These are phyloP conservation scores for Mycoemilia scoparia DNA, from an alignment of 192 early-diverging fungal species.

Conservation along the genomic window DNA sequence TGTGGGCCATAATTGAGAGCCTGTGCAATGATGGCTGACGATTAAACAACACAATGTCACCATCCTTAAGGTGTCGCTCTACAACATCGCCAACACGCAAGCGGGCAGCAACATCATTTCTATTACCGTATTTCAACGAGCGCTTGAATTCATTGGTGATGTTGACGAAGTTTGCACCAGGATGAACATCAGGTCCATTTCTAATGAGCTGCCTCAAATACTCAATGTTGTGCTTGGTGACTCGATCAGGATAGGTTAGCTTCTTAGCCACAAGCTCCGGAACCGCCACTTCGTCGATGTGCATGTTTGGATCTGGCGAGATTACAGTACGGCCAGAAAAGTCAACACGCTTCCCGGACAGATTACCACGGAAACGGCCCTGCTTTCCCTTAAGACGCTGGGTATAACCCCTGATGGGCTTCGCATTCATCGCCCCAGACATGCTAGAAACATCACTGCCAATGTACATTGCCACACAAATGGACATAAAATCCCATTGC, in stretches of 20 bases:
- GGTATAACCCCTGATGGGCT: slow-evolving; percentile 69
- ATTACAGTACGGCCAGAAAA: slow-evolving; percentile 98
- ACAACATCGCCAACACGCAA: slow-evolving; percentile 81
- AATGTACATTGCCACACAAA: slow-evolving; percentile 91
- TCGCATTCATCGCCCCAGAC: slow-evolving; percentile 37
- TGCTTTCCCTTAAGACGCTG: slow-evolving; percentile 98
- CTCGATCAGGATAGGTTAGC: slow-evolving; percentile 90
- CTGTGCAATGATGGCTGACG: slow-evolving; percentile 97
- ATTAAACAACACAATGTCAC: slow-evolving; percentile 95
- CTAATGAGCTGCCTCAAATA: slow-evolving; percentile 50
- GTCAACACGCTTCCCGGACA: slow-evolving; percentile 98
- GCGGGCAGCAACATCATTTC: slow-evolving; percentile 45
- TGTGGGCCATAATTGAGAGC: slow-evolving; percentile 93
- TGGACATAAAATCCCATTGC: slow-evolving; percentile 91
- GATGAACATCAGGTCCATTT: slow-evolving; percentile 79
- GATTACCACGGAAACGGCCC: slow-evolving; percentile 95
- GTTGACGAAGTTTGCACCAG: slow-evolving; percentile 80
- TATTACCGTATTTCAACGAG: slow-evolving; percentile 56
- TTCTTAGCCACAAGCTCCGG: slow-evolving; percentile 78
- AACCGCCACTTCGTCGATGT: slow-evolving; percentile 91
- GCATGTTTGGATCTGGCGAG: slow-evolving; percentile 94
- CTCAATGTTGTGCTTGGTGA: slow-evolving; percentile 77
- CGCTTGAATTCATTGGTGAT: slow-evolving; percentile 33
- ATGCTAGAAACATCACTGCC: slow-evolving; percentile 90
- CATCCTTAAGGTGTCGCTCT: slow-evolving; percentile 84